phyloP scores from a whole-genome alignment of 139 green algal species.

The Zygnema circumcarinatum region DNA sequence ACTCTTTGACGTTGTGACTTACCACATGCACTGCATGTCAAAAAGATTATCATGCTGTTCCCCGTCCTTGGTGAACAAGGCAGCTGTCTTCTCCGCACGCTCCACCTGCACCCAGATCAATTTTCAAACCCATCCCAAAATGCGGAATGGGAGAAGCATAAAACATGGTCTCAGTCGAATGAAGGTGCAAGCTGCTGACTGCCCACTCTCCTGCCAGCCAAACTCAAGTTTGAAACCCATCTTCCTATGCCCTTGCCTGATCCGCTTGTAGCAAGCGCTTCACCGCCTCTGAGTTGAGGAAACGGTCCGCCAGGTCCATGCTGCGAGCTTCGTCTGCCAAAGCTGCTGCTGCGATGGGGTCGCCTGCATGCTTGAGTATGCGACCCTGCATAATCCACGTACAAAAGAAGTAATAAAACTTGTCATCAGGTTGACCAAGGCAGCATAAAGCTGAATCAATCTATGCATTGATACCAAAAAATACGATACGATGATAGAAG shows the following conservation, averaged over 20 bases:
- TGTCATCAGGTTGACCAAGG: background rate
- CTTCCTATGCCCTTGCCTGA: conserved; percentile 31
- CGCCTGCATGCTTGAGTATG: conserved; percentile 81
- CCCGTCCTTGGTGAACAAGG: conserved; percentile 85
- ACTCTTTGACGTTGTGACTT: background rate
- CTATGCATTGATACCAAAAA: too few relatives aligned
- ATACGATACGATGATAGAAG: too few relatives aligned
- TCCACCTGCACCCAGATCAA: conserved; percentile 62
- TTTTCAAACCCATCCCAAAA: conserved; percentile 48
- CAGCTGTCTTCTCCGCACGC: conserved; percentile 76
- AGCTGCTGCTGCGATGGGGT: conserved; percentile 69
- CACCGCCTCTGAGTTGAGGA: conserved; percentile 86
- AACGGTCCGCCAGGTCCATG: conserved; percentile 91
- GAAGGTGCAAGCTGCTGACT: too few relatives aligned
- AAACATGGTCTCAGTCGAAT: background rate
- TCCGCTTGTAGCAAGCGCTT: conserved; percentile 70
- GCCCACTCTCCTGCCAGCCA: too few relatives aligned
- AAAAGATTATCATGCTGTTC: conserved; percentile 84
- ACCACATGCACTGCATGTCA: conserved; percentile 98
- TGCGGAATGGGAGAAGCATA: background rate
- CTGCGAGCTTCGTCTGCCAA: conserved; percentile 74
- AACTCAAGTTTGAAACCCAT: too few relatives aligned
- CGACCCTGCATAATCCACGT: conserved; percentile 55
- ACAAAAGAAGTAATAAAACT: background rate
- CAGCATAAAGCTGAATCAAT: background rate